These are phyloP conservation scores for Leersia perrieri DNA, from an alignment of 176 grass and related monocot species.

Conservation along the genomic window DNA sequence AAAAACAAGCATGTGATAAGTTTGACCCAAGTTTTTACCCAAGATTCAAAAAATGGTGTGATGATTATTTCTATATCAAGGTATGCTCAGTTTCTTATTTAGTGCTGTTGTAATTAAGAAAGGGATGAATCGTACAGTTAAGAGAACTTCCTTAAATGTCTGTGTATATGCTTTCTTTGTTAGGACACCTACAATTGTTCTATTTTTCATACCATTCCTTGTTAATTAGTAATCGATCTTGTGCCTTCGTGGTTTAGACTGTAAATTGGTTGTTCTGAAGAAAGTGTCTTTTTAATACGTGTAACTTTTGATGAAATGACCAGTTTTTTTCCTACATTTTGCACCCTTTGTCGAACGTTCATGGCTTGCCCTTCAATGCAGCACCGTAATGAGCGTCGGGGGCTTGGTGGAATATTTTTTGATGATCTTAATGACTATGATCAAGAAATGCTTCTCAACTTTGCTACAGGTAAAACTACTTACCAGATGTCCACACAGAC, in stretches of 20 bases:
- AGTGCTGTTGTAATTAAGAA: background rate
- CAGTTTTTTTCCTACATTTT: conserved; percentile 3
- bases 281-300: background rate
- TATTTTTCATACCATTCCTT: background rate
- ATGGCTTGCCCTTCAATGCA: conserved; percentile 37
- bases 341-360: background rate
- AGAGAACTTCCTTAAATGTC: background rate
- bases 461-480: conserved; percentile 67
- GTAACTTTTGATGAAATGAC: background rate
- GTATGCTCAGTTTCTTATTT: conserved; percentile 34
- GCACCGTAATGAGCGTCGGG: conserved; percentile 86
- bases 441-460: conserved; percentile 96
- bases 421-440: conserved; percentile 92
- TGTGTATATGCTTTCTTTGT: background rate
- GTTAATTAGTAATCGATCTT: background rate
- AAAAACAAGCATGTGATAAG: conserved; percentile 96
- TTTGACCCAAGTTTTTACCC: conserved; percentile 94
- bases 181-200: background rate
- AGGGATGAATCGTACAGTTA: background rate
- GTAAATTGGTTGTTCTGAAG: background rate
- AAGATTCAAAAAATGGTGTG: conserved; percentile 99
- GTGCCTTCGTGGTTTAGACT: background rate
- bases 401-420: conserved; percentile 98
- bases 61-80: conserved; percentile 99
- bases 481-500: background rate